These are phyloP conservation scores for Ogataea parapolymorpha DNA, from an alignment of 805 yeast species.

Conservation along the genomic window DNA sequence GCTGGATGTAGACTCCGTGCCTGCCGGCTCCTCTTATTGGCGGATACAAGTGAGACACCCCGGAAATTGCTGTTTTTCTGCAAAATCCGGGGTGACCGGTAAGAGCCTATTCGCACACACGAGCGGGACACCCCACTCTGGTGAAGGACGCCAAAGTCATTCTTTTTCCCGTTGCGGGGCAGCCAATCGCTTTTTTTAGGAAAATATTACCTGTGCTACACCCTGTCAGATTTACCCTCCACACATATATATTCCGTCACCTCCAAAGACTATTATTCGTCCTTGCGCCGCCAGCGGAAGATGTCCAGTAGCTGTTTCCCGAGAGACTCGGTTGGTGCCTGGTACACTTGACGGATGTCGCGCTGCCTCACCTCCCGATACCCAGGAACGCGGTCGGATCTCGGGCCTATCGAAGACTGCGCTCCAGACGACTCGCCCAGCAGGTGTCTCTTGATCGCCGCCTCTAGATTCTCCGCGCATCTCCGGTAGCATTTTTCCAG, in stretches of 20 bases:
- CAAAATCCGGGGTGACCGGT: slow-evolving; percentile 15
- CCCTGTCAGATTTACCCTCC: slow-evolving; percentile 1
- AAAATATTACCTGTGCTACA: slow-evolving; percentile 4
- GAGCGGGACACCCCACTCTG: slow-evolving; percentile 10
- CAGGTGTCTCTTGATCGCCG: slow-evolving; percentile 22
- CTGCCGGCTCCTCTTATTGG: slow-evolving; percentile 18
- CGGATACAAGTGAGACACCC: slow-evolving; percentile 10
- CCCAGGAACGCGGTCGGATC: not conserved
- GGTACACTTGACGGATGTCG: slow-evolving; percentile 21
- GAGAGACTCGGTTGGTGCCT: slow-evolving; percentile 30
- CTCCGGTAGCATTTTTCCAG: slow-evolving; percentile 36
- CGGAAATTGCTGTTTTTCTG: slow-evolving; percentile 6
- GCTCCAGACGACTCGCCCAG: slow-evolving; percentile 3
- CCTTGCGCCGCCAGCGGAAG: slow-evolving; percentile 15
- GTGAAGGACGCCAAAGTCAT: not conserved
- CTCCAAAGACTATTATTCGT: slow-evolving; percentile 1
- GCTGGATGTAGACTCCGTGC: slow-evolving; percentile 12
- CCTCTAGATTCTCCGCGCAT: slow-evolving; percentile 28
- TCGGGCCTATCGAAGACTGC: not conserved
- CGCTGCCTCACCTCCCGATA: slow-evolving; percentile 24
- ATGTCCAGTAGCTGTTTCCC: slow-evolving; percentile 27
- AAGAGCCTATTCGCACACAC: slow-evolving; percentile 21
- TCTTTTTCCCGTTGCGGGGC: slow-evolving; percentile 6
- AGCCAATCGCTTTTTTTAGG: not conserved
- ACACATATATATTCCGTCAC: not conserved